These are phyloP conservation scores for Acacia pycnantha DNA, from an alignment of 331 rosid genomes.

Conservation along the genomic window DNA sequence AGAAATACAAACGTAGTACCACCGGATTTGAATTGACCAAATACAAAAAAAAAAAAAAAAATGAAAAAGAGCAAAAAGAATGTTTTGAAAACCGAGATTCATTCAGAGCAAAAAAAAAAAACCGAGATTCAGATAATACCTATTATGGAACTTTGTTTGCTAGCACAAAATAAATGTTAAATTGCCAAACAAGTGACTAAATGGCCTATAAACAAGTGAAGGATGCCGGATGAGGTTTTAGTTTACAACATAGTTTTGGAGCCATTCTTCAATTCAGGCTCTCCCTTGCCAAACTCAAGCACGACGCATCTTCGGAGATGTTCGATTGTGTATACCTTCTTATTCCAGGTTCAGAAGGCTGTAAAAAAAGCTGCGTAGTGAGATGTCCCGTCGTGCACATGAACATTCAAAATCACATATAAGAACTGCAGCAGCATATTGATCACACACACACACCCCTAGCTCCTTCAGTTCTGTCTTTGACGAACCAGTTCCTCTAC, in stretches of 20 bases:
- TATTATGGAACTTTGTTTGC: neutral
- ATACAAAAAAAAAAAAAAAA: too few relatives aligned
- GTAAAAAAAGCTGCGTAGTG: conserved; percentile 26
- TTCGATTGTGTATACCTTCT: neutral
- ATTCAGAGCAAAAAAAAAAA: neutral
- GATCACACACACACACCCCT: neutral
- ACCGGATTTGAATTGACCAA: neutral
- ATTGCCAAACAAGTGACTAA: neutral
- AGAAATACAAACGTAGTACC: neutral
- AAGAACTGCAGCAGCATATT: neutral
- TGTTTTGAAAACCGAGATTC: too few relatives aligned
- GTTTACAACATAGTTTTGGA: neutral
- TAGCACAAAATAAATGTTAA: neutral
- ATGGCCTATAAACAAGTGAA: neutral
- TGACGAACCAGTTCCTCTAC: conserved; percentile 47
- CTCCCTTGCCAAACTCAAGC: neutral
- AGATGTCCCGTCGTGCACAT: neutral
- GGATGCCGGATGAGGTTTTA: neutral
- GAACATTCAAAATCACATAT: neutral
- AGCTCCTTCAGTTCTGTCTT: conserved; percentile 63
- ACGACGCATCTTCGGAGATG: too few relatives aligned
- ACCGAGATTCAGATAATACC: too few relatives aligned
- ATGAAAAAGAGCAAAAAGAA: neutral
- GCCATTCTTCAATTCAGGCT: neutral
- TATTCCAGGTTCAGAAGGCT: conserved; percentile 51